Evolutionary conservation across 73 alveolate genomes (phyloP).

Genomic region (Effrenium voratum): DNA sequence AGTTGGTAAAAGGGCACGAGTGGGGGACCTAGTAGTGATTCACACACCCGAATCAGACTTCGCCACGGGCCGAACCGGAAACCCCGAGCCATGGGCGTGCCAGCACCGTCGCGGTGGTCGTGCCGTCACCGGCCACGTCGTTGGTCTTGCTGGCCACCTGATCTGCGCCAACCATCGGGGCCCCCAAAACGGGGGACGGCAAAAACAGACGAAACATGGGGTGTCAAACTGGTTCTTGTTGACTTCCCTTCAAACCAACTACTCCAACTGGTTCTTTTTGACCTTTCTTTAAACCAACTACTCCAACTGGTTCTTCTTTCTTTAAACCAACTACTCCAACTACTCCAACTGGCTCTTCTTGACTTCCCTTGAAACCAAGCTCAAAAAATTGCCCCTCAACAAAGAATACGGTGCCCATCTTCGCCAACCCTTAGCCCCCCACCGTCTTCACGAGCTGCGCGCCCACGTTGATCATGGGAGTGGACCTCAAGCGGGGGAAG

Average conservation of each 20-base stretch:
- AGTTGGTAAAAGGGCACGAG: too few relatives aligned
- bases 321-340: too few relatives aligned
- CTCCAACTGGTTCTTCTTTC: neutral
- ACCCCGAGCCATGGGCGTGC: slow-evolving; percentile 95
- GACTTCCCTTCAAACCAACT: neutral
- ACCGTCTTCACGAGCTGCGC: slow-evolving; percentile 97
- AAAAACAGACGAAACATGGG: too few relatives aligned
- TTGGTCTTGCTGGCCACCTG: slow-evolving; percentile 98
- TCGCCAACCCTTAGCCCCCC: slow-evolving; percentile 95
- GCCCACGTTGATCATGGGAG: slow-evolving; percentile 96
- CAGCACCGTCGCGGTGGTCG: slow-evolving; percentile 99
- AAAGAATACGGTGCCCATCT: too few relatives aligned
- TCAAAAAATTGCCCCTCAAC: neutral
- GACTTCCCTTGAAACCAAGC: neutral
- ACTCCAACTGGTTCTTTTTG: too few relatives aligned
- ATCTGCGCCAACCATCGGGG: neutral
- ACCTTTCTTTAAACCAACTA: neutral
- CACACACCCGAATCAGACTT: too few relatives aligned
- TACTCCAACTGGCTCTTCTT: too few relatives aligned
- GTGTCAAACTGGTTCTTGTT: too few relatives aligned
- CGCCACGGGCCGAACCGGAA: too few relatives aligned
- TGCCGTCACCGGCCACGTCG: slow-evolving; percentile 99
- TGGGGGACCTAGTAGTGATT: too few relatives aligned
- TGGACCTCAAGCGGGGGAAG: too few relatives aligned
- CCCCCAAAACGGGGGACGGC: neutral